Base-by-base conservation (phyloP, 2,329 filamentous ascomycete species). In the Alternaria conjuncta region DNA sequence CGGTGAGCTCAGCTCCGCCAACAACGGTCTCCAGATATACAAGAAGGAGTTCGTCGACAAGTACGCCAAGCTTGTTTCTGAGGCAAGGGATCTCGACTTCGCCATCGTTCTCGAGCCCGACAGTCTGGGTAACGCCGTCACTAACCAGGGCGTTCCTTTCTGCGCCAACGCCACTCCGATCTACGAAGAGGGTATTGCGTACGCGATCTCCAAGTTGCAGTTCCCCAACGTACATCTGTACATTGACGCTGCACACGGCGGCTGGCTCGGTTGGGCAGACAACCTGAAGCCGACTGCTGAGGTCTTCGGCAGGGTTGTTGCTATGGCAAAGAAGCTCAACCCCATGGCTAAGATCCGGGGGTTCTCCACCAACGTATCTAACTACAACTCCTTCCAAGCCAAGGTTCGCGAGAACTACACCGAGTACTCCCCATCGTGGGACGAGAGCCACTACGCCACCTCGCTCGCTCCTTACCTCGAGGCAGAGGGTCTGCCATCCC, bases 1-100 rank as follows among this genome's bases (percentile, higher is more conserved):
- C 51, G 87, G 91, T 55, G 95, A 98, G 81, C 88, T 98, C 54
- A 87, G 91, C 74, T 92, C 93, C 70, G 94, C 90, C 32, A 73
- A 72, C 5, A 59, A 73, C 47, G 71, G 71, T 9, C 54, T 71
- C 50, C 45, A 68, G 20, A 64, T 71, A 32, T 76, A 76, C 69
- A 76, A 76, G 60, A 71, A 60, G 4, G 68, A 76, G 15, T 76
- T 75, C 21, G 69, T 76, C 26, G 73, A 76, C 69, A 60, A 69
- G 25, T 73, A 74, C 46, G 70, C 71, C 49, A 71, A 71, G 54
- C 65, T 70, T 6, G 68, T 73, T 15, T 67, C 68, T 13, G 57
- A 63, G 21, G 73, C 72, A 10, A 68, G 65, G 13, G 72, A 76
- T 55, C 65, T 75, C 15, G 73, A 72, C 32, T 76, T 76, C 9